Conservation (phyloP, 2,329 filamentous ascomycete genomes). For the Trichothecium roseum region DNA sequence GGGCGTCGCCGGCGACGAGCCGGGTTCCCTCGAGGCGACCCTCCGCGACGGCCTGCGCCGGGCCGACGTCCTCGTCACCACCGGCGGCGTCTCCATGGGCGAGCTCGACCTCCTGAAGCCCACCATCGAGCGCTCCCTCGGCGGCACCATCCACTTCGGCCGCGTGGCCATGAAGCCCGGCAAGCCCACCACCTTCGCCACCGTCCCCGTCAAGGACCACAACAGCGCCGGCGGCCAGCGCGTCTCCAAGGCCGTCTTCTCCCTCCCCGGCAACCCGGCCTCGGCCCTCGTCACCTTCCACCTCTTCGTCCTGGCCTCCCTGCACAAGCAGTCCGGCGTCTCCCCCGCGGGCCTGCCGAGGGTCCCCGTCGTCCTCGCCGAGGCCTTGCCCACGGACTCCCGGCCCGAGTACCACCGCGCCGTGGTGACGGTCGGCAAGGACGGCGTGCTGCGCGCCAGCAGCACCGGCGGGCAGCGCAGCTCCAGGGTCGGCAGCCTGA, state of each 20-base stretch:
- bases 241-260: slow-evolving; percentile 66
- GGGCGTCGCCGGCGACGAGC: slow-evolving; percentile 70
- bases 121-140: slow-evolving; percentile 80
- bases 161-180: slow-evolving; percentile 96
- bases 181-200: slow-evolving; percentile 95
- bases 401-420: slow-evolving; percentile 88
- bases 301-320: slow-evolving; percentile 79
- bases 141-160: slow-evolving; percentile 92
- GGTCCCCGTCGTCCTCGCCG: slow-evolving; percentile 59
- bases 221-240: slow-evolving; percentile 44
- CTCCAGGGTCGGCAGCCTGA: slow-evolving; percentile 79
- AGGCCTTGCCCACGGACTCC: slow-evolving; percentile 66
- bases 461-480: slow-evolving; percentile 90
- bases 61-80: slow-evolving; percentile 80
- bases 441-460: slow-evolving; percentile 60
- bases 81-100: slow-evolving; percentile 94
- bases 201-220: slow-evolving; percentile 58
- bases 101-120: slow-evolving; percentile 95
- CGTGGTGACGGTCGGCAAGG: slow-evolving; percentile 51
- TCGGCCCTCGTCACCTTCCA: slow-evolving; percentile 89
- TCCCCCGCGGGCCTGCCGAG: slow-evolving; percentile 57
- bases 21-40: slow-evolving; percentile 63
- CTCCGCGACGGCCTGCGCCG: slow-evolving; percentile 64
- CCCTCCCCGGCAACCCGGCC: slow-evolving; percentile 86
- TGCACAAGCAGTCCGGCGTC: slow-evolving; percentile 69